Evolutionary conservation across 306 rosid genomes (phyloP).

Genomic region (Boehmeria nivea): DNA sequence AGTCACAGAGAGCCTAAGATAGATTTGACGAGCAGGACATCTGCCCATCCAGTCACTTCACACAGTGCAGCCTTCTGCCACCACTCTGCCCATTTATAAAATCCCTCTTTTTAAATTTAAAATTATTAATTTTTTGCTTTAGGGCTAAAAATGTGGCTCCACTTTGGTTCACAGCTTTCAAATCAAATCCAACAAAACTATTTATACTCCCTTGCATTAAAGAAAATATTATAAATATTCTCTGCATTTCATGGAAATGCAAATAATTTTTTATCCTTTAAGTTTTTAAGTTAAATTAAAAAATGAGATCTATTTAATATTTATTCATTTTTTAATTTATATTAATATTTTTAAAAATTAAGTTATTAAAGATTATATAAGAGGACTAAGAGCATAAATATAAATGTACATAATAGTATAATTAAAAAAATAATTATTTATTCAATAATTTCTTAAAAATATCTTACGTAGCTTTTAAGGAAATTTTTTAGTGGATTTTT

Average conservation of each 20-base stretch:
- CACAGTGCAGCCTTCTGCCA: conserved; percentile 48
- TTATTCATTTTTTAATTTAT: too few species aligned
- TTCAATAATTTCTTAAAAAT: too few species aligned
- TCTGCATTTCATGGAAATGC: too few species aligned
- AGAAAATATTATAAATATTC: too few species aligned
- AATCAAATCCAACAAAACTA: not conserved
- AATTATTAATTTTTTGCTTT: not conserved
- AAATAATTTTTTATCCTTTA: not conserved
- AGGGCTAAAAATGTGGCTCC: conserved; percentile 12
- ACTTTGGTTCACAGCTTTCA: conserved; percentile 30
- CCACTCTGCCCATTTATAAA: conserved; percentile 32
- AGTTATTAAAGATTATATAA: too few species aligned
- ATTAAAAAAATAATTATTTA: too few species aligned
- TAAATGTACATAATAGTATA: too few species aligned
- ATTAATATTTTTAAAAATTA: too few species aligned
- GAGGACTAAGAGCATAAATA: too few species aligned
- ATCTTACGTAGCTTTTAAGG: too few species aligned
- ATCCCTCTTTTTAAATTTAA: not conserved
- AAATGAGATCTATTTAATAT: not conserved
- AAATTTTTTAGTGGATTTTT: too few species aligned
- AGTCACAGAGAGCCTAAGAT: conserved; percentile 35
- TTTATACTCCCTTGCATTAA: not conserved
- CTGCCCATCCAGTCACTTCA: conserved; percentile 74
- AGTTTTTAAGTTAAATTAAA: too few species aligned
- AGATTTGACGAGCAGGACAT: conserved; percentile 65